Evolutionary conservation across 352 stramenopile genomes (phyloP).

Genomic region (Thalassiosira exigua): DNA sequence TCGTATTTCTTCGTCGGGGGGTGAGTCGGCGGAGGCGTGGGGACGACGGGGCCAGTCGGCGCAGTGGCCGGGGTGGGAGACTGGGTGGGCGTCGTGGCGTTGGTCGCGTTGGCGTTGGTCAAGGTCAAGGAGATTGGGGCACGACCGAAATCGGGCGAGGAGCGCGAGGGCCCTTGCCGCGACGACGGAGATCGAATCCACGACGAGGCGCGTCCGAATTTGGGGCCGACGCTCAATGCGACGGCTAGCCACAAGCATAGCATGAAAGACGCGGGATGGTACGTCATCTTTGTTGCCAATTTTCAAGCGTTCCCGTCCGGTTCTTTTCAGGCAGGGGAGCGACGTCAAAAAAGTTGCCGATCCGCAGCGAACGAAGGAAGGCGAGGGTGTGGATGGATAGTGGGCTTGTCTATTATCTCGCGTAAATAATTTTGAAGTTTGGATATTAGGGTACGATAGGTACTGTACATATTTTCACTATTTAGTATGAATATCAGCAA

Average conservation of each 20-base stretch:
- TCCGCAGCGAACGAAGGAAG: too few relatives aligned
- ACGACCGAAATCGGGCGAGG: too few relatives aligned
- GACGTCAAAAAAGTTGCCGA: too few relatives aligned
- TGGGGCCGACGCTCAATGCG: not conserved
- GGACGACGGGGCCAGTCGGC: not conserved
- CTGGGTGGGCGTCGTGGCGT: not conserved
- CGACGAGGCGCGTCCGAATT: not conserved
- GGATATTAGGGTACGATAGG: too few relatives aligned
- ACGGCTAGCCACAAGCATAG: conserved; percentile 11
- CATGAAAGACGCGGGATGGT: conserved; percentile 1
- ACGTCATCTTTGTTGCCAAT: too few relatives aligned
- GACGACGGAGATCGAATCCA: not conserved
- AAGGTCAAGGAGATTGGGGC: not conserved
- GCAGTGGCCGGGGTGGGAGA: not conserved
- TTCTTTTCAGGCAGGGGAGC: too few relatives aligned
- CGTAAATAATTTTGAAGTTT: too few relatives aligned
- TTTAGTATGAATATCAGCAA: too few relatives aligned
- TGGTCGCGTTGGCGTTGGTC: not conserved
- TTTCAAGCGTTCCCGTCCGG: too few relatives aligned
- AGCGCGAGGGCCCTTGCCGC: not conserved
- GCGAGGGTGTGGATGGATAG: too few relatives aligned
- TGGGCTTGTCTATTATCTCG: too few relatives aligned
- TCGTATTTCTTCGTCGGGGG: conserved; percentile 29
- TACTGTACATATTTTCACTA: too few relatives aligned
- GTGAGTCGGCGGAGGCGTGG: conserved; percentile 16